These are phyloP conservation scores for Ustulina deusta DNA, from an alignment of 2,329 filamentous ascomycete genomes.

Conservation along the genomic window DNA sequence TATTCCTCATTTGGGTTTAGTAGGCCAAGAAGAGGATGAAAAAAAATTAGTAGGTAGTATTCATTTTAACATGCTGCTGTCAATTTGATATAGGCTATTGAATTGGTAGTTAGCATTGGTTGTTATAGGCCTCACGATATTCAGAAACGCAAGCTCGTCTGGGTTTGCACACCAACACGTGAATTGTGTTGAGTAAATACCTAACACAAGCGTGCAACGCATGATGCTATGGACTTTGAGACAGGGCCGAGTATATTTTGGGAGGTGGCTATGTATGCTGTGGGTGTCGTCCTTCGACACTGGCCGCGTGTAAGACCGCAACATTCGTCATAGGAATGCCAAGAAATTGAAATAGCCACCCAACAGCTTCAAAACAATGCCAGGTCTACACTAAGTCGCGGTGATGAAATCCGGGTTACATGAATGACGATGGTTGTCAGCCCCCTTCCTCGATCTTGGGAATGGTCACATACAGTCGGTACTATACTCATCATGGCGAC, in stretches of 20 bases:
- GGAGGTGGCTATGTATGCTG: conserved; percentile 33
- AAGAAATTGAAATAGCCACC: conserved; percentile 30
- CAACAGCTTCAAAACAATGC: conserved; percentile 22
- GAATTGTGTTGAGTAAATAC: conserved; percentile 5
- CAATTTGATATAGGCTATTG: conserved; percentile 22
- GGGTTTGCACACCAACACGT: not conserved
- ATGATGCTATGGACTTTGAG: conserved; percentile 30
- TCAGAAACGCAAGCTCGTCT: not conserved
- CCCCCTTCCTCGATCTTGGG: conserved; percentile 13
- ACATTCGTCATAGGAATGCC: conserved; percentile 39
- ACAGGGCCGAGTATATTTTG: conserved; percentile 39
- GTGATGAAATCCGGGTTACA: conserved; percentile 27
- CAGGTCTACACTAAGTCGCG: conserved; percentile 4
- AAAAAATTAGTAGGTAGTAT: conserved; percentile 1
- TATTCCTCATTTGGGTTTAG: conserved; percentile 28
- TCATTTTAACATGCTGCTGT: conserved; percentile 17
- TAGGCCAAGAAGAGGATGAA: conserved; percentile 4
- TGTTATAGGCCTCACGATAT: not conserved
- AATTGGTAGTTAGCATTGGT: conserved; percentile 10
- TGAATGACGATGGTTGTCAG: conserved; percentile 31
- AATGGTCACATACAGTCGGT: not conserved
- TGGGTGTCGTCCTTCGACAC: conserved; percentile 22
- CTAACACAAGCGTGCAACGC: conserved; percentile 17
- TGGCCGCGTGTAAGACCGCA: conserved; percentile 28
- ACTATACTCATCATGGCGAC: conserved; percentile 13